These are phyloP conservation scores for Cyclocybe cylindracea DNA, from an alignment of 768 basidiomycete species.

Conservation along the genomic window DNA sequence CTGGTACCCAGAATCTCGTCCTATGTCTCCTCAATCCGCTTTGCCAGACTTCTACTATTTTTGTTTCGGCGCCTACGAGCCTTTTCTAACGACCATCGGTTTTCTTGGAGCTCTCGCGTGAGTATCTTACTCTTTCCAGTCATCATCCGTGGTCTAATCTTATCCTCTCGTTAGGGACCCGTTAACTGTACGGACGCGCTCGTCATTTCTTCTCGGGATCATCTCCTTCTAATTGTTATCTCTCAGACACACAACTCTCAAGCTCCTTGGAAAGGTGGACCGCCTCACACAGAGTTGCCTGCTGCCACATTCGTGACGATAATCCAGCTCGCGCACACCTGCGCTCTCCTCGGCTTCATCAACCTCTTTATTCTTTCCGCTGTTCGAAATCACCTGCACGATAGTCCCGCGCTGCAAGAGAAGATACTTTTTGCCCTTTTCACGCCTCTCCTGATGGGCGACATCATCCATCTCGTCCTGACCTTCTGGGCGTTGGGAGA, in stretches of 20 bases:
- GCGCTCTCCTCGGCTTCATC: slow-evolving; percentile 69
- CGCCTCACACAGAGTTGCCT: slow-evolving; percentile 53
- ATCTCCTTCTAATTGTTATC: slow-evolving; percentile 3
- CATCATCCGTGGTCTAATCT: slow-evolving; percentile 8
- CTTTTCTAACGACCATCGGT: slow-evolving; percentile 61
- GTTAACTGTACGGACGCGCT: slow-evolving; percentile 47
- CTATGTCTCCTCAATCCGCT: slow-evolving; percentile 55
- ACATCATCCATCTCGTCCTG: slow-evolving; percentile 63
- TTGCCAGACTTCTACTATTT: slow-evolving; percentile 75
- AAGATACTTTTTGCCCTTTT: slow-evolving; percentile 66
- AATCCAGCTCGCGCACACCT: slow-evolving; percentile 77
- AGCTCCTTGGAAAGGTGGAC: slow-evolving; percentile 58
- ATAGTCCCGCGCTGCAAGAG: slow-evolving; percentile 68
- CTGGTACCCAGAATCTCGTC: slow-evolving; percentile 9
- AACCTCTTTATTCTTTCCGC: slow-evolving; percentile 69
- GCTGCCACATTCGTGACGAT: slow-evolving; percentile 69
- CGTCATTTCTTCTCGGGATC: neutral
- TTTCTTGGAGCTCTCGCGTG: slow-evolving; percentile 63
- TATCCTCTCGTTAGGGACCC: slow-evolving; percentile 49
- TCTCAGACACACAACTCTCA: slow-evolving; percentile 70
- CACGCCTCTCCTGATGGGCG: slow-evolving; percentile 69
- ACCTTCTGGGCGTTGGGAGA: slow-evolving; percentile 82
- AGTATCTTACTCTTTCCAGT: slow-evolving; percentile 17
- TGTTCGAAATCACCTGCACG: slow-evolving; percentile 57
- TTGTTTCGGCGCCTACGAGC: slow-evolving; percentile 76